phyloP scores from a whole-genome alignment of 148 eudicot species.

The Persicaria tinctoria region DNA sequence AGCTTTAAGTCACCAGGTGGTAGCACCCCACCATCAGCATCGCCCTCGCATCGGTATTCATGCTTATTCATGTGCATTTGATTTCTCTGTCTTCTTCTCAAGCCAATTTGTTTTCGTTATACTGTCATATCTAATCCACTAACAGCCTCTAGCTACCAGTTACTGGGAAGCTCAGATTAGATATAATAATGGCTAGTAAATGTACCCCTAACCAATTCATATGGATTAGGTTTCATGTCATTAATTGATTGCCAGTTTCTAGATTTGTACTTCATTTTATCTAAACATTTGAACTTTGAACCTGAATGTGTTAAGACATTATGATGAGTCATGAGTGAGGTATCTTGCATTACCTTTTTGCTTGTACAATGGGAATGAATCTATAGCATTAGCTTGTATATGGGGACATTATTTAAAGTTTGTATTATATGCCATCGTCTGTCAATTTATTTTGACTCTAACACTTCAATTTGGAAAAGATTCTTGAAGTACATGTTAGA shows the following conservation, averaged over 20 bases:
- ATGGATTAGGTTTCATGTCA: not conserved
- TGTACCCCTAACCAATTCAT: not conserved
- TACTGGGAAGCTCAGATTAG: not conserved
- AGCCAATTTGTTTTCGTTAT: not conserved
- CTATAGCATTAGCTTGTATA: not conserved
- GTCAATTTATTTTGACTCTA: not conserved
- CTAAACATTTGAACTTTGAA: not conserved
- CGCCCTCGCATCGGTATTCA: constrained; percentile 65
- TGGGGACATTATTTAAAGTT: not conserved
- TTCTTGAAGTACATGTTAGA: not conserved
- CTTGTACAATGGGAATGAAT: not conserved
- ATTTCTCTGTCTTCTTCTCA: not conserved
- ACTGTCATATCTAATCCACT: not conserved
- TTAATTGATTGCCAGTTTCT: not conserved
- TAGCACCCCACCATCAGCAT: constrained; percentile 46
- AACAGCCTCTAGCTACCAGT: not conserved
- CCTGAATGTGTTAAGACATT: not conserved
- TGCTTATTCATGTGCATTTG: constrained; percentile 5
- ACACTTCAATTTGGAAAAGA: not conserved
- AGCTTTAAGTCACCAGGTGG: constrained; percentile 55
- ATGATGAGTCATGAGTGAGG: not conserved
- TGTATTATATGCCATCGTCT: not conserved
- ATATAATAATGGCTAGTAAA: not conserved
- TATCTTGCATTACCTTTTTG: not conserved
- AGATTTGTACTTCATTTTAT: too few species aligned